A percentile compares a stretch with the other conserved stretches of the same genome.
Conservation (phyloP, 257 asterid species). For the Avicennia marina region DNA sequence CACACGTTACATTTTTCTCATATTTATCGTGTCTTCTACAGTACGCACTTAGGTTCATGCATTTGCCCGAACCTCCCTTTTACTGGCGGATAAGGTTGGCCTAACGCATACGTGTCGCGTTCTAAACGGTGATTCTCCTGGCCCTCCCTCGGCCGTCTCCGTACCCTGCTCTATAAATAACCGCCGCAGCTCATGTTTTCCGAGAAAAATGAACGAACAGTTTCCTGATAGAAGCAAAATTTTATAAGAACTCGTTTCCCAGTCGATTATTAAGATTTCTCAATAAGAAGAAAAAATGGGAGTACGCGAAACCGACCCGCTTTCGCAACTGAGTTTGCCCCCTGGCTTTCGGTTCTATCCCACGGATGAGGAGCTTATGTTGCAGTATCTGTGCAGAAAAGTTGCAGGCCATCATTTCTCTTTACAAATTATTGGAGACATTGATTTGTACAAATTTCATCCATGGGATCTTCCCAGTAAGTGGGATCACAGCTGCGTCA, state of each 20-base stretch:
- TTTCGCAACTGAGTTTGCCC: constrained; percentile 62
- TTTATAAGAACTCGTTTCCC: neutral
- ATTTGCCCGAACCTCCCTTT: constrained; percentile 21
- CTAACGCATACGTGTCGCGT: constrained; percentile 39
- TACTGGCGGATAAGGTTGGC: constrained; percentile 34
- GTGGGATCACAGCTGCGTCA: constrained; percentile 1
- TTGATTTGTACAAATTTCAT: constrained; percentile 73
- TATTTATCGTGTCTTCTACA: too few species aligned
- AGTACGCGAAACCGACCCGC: constrained; percentile 56
- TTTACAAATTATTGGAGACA: constrained; percentile 57
- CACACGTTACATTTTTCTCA: too few species aligned
- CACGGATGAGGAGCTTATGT: constrained; percentile 78
- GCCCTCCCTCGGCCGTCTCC: constrained; percentile 17
- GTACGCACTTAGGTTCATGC: constrained; percentile 43
- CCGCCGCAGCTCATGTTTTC: neutral
- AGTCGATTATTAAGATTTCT: neutral
- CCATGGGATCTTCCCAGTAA: constrained; percentile 85
- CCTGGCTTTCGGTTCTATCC: constrained; percentile 86
- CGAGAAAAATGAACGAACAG: neutral
- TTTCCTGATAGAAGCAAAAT: too few species aligned
- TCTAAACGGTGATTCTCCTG: constrained; percentile 29
- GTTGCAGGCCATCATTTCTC: constrained; percentile 67
- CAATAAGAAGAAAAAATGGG: constrained; percentile 38
- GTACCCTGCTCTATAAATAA: neutral
- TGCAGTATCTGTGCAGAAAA: constrained; percentile 62